Evolutionary conservation across 306 rosid genomes (phyloP), one percentile per base, ranked within the genome.

Genomic region (Citrullus mucosospermus): DNA sequence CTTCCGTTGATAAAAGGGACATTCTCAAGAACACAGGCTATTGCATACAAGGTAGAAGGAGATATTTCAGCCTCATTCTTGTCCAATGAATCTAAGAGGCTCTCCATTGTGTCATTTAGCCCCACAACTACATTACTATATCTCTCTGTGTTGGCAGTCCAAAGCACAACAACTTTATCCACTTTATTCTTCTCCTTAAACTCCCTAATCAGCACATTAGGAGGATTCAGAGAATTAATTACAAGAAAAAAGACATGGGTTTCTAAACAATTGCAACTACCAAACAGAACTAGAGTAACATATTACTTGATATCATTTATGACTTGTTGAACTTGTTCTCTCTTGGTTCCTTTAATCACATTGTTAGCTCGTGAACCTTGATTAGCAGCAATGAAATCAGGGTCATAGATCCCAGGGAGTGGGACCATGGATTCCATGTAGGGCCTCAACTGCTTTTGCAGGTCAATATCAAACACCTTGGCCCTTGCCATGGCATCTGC

Each of bases 131-230:
- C 87, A 80, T 88, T 88, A 46, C 99, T 92, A 80, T 92, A 95
- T 86, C 99, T 89, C 87, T 95, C 99, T 9, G 99, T 95, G 90
- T 95, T 92, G 30, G 99, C 99, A 53, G 99, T 95, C 99, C 99
- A 95, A 17, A 95, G 93, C 58, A 95, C 99, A 48, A 95, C 97
- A 11, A 95, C 96, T 88, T 44, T 91, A 75, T 95, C 99, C 74
- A 91, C 97, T 69, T 91, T 91, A 80, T 22, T 91, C 53, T 88
- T 84, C 91, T 91, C 91, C 89, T 95, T 95, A 83, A 95, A 95
- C 63, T 86, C 97, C 89, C 99, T 95, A 80, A 48, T 28, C 22
- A 22, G 5, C 44, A 78, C 76, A 39, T 80, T 22, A 75, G 30
- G 70, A 76, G n/a, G 72, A 56, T 16, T 0, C 39, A 61, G 34